Percentiles rank a stretch among this genome's conserved stretches.
These are phyloP conservation scores for Whalleya microplaca DNA, from an alignment of 2,329 filamentous ascomycete genomes.

Conservation along the genomic window DNA sequence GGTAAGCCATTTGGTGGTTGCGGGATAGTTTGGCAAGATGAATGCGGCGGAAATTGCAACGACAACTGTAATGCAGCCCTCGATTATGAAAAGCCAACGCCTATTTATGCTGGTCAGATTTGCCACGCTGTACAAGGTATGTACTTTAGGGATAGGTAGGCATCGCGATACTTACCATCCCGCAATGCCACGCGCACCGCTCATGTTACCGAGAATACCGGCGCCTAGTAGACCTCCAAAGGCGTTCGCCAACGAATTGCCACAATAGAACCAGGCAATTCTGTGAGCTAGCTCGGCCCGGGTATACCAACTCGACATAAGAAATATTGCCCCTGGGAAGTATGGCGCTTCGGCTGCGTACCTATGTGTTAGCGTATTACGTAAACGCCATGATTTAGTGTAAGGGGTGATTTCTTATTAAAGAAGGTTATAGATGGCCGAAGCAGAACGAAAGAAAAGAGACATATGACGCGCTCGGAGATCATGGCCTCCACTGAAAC, in stretches of 20 bases:
- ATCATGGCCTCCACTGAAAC: not conserved
- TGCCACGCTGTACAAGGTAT: not conserved
- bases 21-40: slow-evolving; percentile 56
- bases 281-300: slow-evolving; percentile 48
- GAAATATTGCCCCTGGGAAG: slow-evolving; percentile 52
- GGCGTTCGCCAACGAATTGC: slow-evolving; percentile 52
- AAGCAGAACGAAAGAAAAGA: not conserved
- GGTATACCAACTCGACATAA: slow-evolving; percentile 52
- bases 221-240: slow-evolving; percentile 57
- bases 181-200: slow-evolving; percentile 42
- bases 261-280: slow-evolving; percentile 52
- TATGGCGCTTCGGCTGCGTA: slow-evolving; percentile 53
- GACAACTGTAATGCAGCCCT: slow-evolving; percentile 45
- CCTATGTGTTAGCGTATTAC: slow-evolving; percentile 1
- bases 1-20: slow-evolving; percentile 55
- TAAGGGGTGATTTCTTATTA: too few relatives aligned
- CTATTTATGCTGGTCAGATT: slow-evolving; percentile 10
- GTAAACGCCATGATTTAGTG: too few relatives aligned
- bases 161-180: slow-evolving; percentile 38
- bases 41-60: slow-evolving; percentile 40
- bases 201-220: slow-evolving; percentile 49
- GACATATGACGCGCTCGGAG: not conserved
- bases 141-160: not conserved
- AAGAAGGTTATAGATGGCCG: too few relatives aligned
- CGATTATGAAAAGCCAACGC: slow-evolving; percentile 46